Conservation (phyloP, 108 stramenopile species). For the Cyclotella cryptica region DNA sequence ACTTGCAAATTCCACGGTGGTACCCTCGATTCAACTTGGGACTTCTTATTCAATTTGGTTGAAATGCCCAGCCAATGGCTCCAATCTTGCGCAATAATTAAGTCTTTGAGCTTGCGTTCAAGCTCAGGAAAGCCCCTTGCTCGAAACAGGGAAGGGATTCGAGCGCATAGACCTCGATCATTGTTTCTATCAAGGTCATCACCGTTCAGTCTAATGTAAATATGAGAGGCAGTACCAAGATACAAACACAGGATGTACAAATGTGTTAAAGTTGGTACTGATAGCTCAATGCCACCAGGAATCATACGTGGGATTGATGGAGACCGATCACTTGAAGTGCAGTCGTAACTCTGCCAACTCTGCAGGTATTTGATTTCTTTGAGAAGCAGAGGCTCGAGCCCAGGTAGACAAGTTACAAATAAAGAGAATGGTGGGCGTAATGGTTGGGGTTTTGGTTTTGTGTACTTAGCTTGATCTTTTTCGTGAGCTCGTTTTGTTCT, state of each 20-base stretch:
- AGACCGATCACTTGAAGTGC: neutral
- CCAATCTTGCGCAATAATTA: slow-evolving; percentile 62
- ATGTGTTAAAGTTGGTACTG: slow-evolving; percentile 35
- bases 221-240: slow-evolving; percentile 70
- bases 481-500: neutral
- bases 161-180: neutral
- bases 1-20: slow-evolving; percentile 47
- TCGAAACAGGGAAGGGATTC: slow-evolving; percentile 53
- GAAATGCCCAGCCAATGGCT: slow-evolving; percentile 30
- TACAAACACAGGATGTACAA: slow-evolving; percentile 64
- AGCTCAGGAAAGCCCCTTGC: slow-evolving; percentile 72
- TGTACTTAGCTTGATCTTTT: slow-evolving; percentile 8
- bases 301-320: neutral
- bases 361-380: slow-evolving; percentile 62
- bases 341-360: neutral
- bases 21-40: neutral
- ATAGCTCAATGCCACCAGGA: slow-evolving; percentile 51
- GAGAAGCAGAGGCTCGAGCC: slow-evolving; percentile 63
- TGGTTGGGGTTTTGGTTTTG: slow-evolving; percentile 14
- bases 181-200: neutral
- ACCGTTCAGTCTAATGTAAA: slow-evolving; percentile 51
- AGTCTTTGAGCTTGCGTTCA: slow-evolving; percentile 61
- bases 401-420: slow-evolving; percentile 73
- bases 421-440: slow-evolving; percentile 38
- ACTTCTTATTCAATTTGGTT: neutral